Evolutionary conservation across 805 yeast species (phyloP).

Genomic region (Debaryomyces maramus): DNA sequence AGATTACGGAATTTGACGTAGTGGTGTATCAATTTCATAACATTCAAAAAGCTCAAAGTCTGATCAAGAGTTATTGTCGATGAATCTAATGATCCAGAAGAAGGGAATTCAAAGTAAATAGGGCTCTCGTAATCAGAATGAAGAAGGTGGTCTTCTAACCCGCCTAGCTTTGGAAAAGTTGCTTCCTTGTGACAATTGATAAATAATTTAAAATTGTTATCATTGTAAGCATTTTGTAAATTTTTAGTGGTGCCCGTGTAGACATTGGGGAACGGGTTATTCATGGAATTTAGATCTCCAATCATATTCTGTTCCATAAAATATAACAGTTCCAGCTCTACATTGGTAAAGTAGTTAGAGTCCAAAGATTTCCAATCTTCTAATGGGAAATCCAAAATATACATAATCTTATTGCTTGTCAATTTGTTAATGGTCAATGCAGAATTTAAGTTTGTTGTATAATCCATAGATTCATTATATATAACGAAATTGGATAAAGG

Average conservation of each 20-base stretch:
- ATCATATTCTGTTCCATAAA: conserved; percentile 33
- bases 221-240: conserved; percentile 20
- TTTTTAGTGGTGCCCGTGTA: conserved; percentile 35
- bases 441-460: conserved; percentile 17
- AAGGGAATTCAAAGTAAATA: conserved; percentile 34
- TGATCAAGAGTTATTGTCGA: conserved; percentile 23
- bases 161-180: conserved; percentile 44
- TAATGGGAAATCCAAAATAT: conserved; percentile 18
- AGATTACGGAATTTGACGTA: conserved; percentile 16
- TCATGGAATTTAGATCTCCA: conserved; percentile 32
- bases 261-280: conserved; percentile 24
- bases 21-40: conserved; percentile 27
- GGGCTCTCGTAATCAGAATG: conserved; percentile 2
- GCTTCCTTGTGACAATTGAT: conserved; percentile 61
- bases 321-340: neutral
- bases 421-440: conserved; percentile 15
- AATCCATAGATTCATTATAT: conserved; percentile 24
- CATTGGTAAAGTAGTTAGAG: conserved; percentile 3
- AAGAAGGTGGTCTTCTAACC: conserved; percentile 21
- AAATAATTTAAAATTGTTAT: conserved; percentile 48
- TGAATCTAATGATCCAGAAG: conserved; percentile 25
- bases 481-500: conserved; percentile 32
- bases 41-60: conserved; percentile 27
- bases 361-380: conserved; percentile 13
- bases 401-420: conserved; percentile 13